phyloP scores from a whole-genome alignment of 2,329 filamentous ascomycete species.

The Epichloe coenophiala region DNA sequence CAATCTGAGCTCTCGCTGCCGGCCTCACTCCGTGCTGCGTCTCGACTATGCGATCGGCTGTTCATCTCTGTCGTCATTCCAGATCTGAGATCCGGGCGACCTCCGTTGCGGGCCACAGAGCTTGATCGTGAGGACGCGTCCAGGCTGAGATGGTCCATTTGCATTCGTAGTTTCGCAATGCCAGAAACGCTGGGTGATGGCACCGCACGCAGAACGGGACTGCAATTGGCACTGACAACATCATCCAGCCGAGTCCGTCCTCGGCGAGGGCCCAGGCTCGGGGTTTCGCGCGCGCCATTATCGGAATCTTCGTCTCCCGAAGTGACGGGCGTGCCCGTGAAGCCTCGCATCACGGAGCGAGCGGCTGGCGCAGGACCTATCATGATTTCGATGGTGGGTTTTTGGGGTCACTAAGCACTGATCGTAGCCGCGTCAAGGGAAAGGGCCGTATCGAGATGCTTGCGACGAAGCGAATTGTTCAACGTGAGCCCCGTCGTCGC shows the following conservation, averaged over 20 bases:
- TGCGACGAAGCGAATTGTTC: conserved; percentile 11
- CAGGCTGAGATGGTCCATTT: conserved; percentile 66
- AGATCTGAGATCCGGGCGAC: conserved; percentile 17
- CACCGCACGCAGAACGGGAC: conserved; percentile 40
- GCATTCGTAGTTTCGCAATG: conserved; percentile 69
- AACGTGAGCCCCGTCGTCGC: conserved; percentile 42
- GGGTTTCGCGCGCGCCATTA: conserved; percentile 25
- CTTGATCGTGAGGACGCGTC: conserved; percentile 40
- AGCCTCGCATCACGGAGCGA: conserved; percentile 42
- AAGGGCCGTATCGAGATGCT: conserved; percentile 6
- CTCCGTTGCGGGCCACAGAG: conserved; percentile 41
- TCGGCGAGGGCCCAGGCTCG: conserved; percentile 23
- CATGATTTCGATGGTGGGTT: conserved; percentile 21
- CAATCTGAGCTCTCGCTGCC: conserved; percentile 53
- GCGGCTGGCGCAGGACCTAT: conserved; percentile 34
- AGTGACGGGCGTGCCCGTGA: conserved; percentile 37
- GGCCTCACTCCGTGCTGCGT: conserved; percentile 37
- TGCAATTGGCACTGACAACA: conserved; percentile 50
- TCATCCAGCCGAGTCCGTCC: conserved; percentile 35
- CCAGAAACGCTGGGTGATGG: conserved; percentile 49
- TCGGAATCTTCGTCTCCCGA: conserved; percentile 48
- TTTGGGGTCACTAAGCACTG: not conserved
- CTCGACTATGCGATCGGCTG: conserved; percentile 39
- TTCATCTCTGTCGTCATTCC: conserved; percentile 41
- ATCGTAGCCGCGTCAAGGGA: not conserved